Evolutionary conservation across 2,329 filamentous ascomycete species (phyloP), one percentile per base, ranked within the genome.

Genomic region (Colletotrichum cereale): DNA sequence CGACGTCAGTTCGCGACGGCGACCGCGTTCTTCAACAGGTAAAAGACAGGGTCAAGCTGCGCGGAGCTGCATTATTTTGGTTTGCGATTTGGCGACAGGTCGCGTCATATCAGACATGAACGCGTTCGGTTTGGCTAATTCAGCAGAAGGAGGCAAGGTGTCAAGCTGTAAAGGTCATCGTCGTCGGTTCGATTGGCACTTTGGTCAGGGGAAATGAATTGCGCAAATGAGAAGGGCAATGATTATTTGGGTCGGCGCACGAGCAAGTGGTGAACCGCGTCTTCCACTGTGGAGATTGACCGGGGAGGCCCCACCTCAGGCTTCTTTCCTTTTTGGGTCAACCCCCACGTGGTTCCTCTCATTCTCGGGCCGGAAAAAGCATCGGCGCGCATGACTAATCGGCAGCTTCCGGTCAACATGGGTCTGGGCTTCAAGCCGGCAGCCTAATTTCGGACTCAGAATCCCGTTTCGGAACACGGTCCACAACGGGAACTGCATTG

Each of bases 51-150:
- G 66, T 73, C 61, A 69, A 63, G 52, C 56, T 56, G 50, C 61
- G 61, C 55, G 56, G 48, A 65, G 64, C 55, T 62, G 69, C 72
- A 73, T 72, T 60, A 31, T 72, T 64, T 56, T 57, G 55, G 36
- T 61, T 47, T 72, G 61, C 36, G 67, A 62, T 42, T 57, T 47
- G 18, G 60, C 44, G 61, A 66, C 21, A 53, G 34, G 50, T 69
- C 72, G 69, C 72, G 72, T 73, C 69, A 62, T 69, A 50, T 53
- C 69, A 73, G 40, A n/a, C 7, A n/a, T 52, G 26, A 57, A 66
- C 40, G 52, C 31, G 24, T 31, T 31, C 5, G 29, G 50, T 7
- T 29, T 26, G 12, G 24, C 21, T 40, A 42, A 38, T 29, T 14
- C 6, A 50, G 26, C 52, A 42, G 44, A 26, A 2, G 1, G 29